A percentile compares a stretch with the other conserved stretches of the same genome.
Conservation (phyloP, 768 basidiomycete species). For the Calocera viscosa region DNA sequence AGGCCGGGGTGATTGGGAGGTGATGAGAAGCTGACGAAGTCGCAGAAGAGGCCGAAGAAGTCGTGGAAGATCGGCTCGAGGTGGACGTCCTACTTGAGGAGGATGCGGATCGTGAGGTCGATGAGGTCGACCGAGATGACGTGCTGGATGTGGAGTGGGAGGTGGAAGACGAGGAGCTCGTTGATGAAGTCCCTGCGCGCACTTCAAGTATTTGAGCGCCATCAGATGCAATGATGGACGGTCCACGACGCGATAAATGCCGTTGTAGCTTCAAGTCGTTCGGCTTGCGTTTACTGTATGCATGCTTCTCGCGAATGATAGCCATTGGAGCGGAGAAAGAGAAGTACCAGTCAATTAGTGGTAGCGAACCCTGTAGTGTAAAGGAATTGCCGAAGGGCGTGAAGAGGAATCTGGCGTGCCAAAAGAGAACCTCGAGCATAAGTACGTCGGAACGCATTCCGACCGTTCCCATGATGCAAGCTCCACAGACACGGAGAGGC, state of each 20-base stretch:
- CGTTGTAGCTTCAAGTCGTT: background rate
- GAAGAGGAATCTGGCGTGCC: background rate
- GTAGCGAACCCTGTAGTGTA: background rate
- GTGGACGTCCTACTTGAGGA: background rate
- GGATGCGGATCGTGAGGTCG: background rate
- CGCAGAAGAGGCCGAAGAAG: background rate
- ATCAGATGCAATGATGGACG: background rate
- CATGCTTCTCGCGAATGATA: background rate
- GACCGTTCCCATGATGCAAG: background rate
- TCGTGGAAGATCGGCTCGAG: background rate
- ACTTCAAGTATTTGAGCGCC: background rate
- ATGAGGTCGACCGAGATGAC: background rate
- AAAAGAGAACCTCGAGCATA: background rate
- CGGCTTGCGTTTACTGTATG: background rate
- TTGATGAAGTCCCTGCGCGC: background rate
- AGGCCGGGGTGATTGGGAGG: background rate
- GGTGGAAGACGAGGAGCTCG: background rate
- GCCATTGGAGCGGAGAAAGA: background rate
- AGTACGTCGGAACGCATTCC: background rate
- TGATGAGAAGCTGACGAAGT: background rate
- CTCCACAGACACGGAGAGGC: background rate
- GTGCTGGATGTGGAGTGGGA: background rate
- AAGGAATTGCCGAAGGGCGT: background rate
- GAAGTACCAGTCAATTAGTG: background rate
- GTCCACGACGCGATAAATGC: background rate